Evolutionary conservation across 305 asterid species (phyloP).

Genomic region (Stenogyne calaminthoides): DNA sequence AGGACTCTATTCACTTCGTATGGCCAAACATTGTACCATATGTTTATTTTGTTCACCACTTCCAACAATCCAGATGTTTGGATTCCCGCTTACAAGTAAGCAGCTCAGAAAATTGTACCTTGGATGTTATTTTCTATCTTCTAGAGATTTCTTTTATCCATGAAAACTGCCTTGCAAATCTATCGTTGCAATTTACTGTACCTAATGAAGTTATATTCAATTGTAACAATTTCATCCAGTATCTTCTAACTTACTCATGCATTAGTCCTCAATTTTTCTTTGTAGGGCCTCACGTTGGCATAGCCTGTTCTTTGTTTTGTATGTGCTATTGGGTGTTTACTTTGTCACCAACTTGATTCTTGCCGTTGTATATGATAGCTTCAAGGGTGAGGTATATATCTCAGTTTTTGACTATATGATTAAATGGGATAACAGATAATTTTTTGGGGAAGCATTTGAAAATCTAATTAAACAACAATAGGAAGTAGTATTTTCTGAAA

Average conservation of each 20-base stretch:
- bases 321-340: slow-evolving; percentile 93
- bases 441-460: slow-evolving; percentile 16
- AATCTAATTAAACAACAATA: not conserved
- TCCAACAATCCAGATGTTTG: slow-evolving; percentile 99
- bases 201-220: slow-evolving; percentile 2
- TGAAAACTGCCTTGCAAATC: slow-evolving; percentile 5
- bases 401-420: slow-evolving; percentile 21
- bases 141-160: slow-evolving; percentile 21
- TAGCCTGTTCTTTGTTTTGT: slow-evolving; percentile 78
- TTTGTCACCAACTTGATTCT: slow-evolving; percentile 97
- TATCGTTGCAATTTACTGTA: not conserved
- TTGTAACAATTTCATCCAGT: not conserved
- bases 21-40: slow-evolving; percentile 72
- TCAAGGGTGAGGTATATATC: slow-evolving; percentile 78
- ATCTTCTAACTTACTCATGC: slow-evolving; percentile 23
- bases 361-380: slow-evolving; percentile 99
- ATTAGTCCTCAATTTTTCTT: slow-evolving; percentile 30
- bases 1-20: slow-evolving; percentile 68
- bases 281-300: slow-evolving; percentile 95
- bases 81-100: slow-evolving; percentile 99
- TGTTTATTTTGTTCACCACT: slow-evolving; percentile 94
- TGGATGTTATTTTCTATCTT: slow-evolving; percentile 19
- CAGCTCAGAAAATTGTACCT: slow-evolving; percentile 22
- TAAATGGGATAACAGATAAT: slow-evolving; percentile 6
- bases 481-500: not conserved